These are phyloP conservation scores for Paecilomyces variotii DNA, from an alignment of 2,329 filamentous ascomycete genomes.

Conservation along the genomic window DNA sequence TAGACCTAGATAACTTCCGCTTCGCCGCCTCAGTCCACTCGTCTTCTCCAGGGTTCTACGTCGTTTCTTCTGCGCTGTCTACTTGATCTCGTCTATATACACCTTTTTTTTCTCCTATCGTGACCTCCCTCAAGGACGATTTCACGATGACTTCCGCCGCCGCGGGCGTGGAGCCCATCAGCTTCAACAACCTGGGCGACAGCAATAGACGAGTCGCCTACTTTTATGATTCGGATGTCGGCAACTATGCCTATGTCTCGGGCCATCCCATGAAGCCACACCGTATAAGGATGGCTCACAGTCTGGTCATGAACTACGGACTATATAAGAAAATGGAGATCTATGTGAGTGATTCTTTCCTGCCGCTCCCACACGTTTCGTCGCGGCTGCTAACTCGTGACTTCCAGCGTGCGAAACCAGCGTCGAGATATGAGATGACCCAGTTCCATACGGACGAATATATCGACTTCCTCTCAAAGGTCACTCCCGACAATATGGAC, in stretches of 20 bases:
- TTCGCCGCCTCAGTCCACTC: not conserved
- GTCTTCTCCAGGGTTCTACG: not conserved
- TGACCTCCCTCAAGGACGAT: not conserved
- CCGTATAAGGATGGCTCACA: conserved; percentile 59
- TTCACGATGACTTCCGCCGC: conserved; percentile 46
- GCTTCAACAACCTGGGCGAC: conserved; percentile 42
- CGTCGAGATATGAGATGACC: conserved; percentile 63
- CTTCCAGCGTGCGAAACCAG: conserved; percentile 66
- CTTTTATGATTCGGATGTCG: conserved; percentile 97
- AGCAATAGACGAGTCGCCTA: conserved; percentile 82
- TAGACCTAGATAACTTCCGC: not conserved
- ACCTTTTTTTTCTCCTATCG: not conserved
- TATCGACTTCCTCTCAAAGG: conserved; percentile 68
- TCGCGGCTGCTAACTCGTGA: conserved; percentile 11
- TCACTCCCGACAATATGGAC: conserved; percentile 98
- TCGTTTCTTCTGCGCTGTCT: not conserved
- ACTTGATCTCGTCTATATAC: not conserved
- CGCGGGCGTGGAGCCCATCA: conserved; percentile 42
- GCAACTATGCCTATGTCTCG: conserved; percentile 90
- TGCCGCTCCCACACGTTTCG: not conserved
- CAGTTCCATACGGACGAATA: conserved; percentile 69
- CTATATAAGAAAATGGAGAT: conserved; percentile 69
- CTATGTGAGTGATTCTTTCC: conserved; percentile 43
- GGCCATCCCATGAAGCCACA: conserved; percentile 63
- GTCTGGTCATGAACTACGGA: conserved; percentile 63